Conservation (phyloP, 352 stramenopile species). For the Phytopythium montanum region DNA sequence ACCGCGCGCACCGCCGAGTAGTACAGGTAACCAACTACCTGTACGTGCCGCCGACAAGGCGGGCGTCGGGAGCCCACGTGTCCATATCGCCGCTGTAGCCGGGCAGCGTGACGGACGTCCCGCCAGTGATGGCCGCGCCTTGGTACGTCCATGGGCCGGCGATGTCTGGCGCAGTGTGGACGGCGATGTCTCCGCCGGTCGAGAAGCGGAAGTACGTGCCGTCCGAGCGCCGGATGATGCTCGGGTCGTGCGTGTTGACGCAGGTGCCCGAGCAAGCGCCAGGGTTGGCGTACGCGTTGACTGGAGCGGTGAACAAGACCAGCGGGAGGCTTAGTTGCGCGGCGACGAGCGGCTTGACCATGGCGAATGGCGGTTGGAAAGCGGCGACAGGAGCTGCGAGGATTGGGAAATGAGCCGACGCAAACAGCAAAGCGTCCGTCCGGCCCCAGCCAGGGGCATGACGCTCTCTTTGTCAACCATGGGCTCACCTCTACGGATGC, state of each 20-base stretch:
- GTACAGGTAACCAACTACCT: too few relatives aligned
- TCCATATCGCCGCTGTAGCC: slow-evolving; percentile 6
- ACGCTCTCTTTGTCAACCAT: too few relatives aligned
- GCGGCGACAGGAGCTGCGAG: too few relatives aligned
- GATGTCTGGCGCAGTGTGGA: slow-evolving; percentile 22
- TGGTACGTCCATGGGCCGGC: slow-evolving; percentile 20
- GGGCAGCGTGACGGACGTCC: slow-evolving; percentile 18
- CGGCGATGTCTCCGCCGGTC: slow-evolving; percentile 19
- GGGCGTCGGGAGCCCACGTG: slow-evolving; percentile 30
- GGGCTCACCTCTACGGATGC: too few relatives aligned
- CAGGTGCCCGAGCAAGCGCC: background rate
- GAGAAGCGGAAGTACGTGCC: slow-evolving; percentile 32
- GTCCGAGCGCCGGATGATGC: slow-evolving; percentile 19
- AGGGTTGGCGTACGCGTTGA: background rate
- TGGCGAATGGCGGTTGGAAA: too few relatives aligned
- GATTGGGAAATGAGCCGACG: too few relatives aligned
- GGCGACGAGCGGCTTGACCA: background rate
- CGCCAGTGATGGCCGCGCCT: slow-evolving; percentile 13
- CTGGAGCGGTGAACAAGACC: background rate
- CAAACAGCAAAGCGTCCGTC: too few relatives aligned
- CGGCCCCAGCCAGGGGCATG: too few relatives aligned
- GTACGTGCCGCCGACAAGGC: slow-evolving; percentile 36
- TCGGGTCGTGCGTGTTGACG: slow-evolving; percentile 14
- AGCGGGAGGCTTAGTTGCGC: background rate
- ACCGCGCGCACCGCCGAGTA: slow-evolving; percentile 43